Conservation (phyloP, 148 eudicot genomes). For the Vaccinium darrowii region DNA sequence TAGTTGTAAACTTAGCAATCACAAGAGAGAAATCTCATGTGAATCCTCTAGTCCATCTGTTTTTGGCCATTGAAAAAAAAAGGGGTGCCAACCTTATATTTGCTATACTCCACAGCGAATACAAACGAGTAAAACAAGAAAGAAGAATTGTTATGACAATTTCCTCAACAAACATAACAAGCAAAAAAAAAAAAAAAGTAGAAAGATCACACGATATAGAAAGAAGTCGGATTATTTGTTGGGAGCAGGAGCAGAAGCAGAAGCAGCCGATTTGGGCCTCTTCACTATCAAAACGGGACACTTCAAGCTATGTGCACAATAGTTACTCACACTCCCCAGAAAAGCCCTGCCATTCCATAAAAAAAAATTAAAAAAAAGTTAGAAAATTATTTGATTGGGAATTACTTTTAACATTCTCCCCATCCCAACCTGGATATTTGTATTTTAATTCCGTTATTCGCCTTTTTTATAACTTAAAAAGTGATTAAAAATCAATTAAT, state of each 20-base stretch:
- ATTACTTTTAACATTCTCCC: background rate
- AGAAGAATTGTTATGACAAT: background rate
- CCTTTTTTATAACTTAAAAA: background rate
- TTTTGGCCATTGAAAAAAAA: background rate
- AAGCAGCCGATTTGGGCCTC: conserved; percentile 44
- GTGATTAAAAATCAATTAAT: no score
- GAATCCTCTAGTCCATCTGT: no score
- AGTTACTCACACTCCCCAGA: conserved; percentile 72
- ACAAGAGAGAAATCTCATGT: no score
- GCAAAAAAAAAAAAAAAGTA: background rate
- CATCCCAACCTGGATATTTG: background rate
- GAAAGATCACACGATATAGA: background rate
- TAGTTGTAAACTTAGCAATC: no score
- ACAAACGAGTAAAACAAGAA: background rate
- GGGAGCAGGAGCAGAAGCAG: conserved; percentile 12
- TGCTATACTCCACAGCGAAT: background rate
- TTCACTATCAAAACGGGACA: conserved; percentile 82
- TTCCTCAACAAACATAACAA: background rate
- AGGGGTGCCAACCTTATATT: background rate
- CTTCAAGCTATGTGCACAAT: conserved; percentile 66
- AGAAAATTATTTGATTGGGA: background rate
- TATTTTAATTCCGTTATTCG: background rate
- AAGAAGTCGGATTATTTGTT: background rate
- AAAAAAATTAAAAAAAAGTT: background rate
- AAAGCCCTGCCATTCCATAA: conserved; percentile 46